Evolutionary conservation across 805 yeast genomes (phyloP).

Genomic region (Starmerella sp.): DNA sequence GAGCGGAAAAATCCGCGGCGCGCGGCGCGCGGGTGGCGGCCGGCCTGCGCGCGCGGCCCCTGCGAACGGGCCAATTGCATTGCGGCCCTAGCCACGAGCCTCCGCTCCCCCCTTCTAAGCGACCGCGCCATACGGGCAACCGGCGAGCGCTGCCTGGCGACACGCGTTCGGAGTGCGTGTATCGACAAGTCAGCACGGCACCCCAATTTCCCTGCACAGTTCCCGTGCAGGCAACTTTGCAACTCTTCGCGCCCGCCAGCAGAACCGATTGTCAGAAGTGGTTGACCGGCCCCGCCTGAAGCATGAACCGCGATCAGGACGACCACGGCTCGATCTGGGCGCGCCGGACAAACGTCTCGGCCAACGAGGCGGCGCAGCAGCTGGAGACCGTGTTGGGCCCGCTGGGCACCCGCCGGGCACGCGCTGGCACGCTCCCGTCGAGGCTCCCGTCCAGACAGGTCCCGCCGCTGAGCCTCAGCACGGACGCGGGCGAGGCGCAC

Average conservation of each 20-base stretch:
- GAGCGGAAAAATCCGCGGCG: too few species aligned
- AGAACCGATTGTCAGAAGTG: not conserved
- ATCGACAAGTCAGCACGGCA: conserved; percentile 1
- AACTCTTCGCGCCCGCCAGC: not conserved
- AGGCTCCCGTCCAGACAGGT: conserved; percentile 30
- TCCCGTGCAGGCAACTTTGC: not conserved
- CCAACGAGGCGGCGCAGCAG: conserved; percentile 1
- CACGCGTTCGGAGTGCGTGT: not conserved
- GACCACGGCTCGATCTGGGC: conserved; percentile 16
- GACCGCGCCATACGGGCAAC: conserved; percentile 1
- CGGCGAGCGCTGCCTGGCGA: not conserved
- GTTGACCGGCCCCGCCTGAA: not conserved
- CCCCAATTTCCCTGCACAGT: not conserved
- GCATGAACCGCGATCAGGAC: conserved; percentile 8
- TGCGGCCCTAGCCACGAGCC: conserved; percentile 2
- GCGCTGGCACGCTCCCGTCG: conserved; percentile 75
- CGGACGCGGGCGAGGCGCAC: not conserved
- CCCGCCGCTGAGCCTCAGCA: not conserved
- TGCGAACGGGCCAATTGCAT: not conserved
- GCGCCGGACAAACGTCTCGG: conserved; percentile 2
- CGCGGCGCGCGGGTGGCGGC: too few species aligned
- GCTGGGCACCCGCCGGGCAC: conserved; percentile 37
- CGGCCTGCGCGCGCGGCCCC: not conserved
- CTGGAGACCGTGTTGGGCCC: conserved; percentile 6
- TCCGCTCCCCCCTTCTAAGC: not conserved